These are phyloP conservation scores for Scedosporium apiospermum DNA, from an alignment of 2,329 filamentous ascomycete genomes.

Conservation along the genomic window DNA sequence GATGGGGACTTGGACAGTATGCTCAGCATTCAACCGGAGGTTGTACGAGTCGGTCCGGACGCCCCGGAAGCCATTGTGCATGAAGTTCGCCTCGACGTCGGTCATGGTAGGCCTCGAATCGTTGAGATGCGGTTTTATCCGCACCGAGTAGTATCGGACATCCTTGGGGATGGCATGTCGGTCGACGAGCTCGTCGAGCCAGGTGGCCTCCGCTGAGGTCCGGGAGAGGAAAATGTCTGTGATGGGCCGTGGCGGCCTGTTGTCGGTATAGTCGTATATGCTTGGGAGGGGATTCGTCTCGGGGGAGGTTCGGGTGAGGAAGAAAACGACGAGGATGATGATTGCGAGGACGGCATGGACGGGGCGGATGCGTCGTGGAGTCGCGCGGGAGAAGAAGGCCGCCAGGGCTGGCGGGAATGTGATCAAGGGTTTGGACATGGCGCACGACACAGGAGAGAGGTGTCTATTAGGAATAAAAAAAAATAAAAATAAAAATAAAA, in stretches of 20 bases:
- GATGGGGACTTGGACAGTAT: constrained; percentile 23
- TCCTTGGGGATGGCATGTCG: constrained; percentile 18
- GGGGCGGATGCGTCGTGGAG: constrained; percentile 10
- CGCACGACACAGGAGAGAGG: not conserved
- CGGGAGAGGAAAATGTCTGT: constrained; percentile 21
- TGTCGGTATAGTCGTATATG: constrained; percentile 9
- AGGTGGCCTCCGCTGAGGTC: constrained; percentile 20
- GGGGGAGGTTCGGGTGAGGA: constrained; percentile 9
- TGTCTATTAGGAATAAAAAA: not conserved
- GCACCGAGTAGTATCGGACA: constrained; percentile 5
- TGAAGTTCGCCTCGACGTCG: constrained; percentile 20
- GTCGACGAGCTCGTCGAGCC: constrained; percentile 24
- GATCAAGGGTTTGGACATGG: not conserved
- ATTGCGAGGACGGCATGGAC: constrained; percentile 10
- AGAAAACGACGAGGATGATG: constrained; percentile 10
- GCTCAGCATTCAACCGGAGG: constrained; percentile 17
- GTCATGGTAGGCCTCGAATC: constrained; percentile 16
- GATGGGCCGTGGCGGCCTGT: constrained; percentile 17
- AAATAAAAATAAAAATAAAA: too few species aligned
- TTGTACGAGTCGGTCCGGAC: constrained; percentile 17
- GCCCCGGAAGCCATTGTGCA: constrained; percentile 17
- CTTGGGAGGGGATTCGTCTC: constrained; percentile 1
- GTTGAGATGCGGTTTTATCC: constrained; percentile 4
- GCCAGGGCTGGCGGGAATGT: not conserved
- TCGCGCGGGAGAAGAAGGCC: constrained; percentile 2